These are phyloP conservation scores for Pseudogymnoascus verrucosus DNA, from an alignment of 2,329 filamentous ascomycete genomes.

Conservation along the genomic window DNA sequence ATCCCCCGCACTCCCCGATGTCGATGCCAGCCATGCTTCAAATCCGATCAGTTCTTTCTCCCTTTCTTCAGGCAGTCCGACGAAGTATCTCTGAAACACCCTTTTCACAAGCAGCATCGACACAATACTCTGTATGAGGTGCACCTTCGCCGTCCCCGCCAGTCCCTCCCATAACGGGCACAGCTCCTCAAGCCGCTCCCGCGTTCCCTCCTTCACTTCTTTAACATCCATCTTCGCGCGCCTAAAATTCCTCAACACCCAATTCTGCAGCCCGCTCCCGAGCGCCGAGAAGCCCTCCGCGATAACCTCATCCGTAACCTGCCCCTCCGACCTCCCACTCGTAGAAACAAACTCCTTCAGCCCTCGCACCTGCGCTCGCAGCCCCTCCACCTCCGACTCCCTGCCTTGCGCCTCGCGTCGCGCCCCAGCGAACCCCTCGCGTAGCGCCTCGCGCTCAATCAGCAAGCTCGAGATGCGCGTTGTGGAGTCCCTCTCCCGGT, in stretches of 20 bases:
- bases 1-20: conserved; percentile 39
- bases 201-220: conserved; percentile 33
- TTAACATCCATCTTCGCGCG: conserved; percentile 49
- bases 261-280: conserved; percentile 64
- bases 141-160: conserved; percentile 46
- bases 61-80: conserved; percentile 50
- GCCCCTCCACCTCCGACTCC: conserved; percentile 48
- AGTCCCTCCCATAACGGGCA: conserved; percentile 52
- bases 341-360: conserved; percentile 66
- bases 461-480: conserved; percentile 22
- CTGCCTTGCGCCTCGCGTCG: conserved; percentile 38
- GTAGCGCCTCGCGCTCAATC: conserved; percentile 31
- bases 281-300: conserved; percentile 52
- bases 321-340: conserved; percentile 52
- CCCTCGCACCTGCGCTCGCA: conserved; percentile 54
- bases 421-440: conserved; percentile 41
- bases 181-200: conserved; percentile 38
- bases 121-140: conserved; percentile 55
- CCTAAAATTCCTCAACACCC: conserved; percentile 63
- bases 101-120: conserved; percentile 51
- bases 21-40: conserved; percentile 35
- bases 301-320: conserved; percentile 59
- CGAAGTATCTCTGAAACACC: conserved; percentile 56
- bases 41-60: conserved; percentile 41
- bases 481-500: conserved; percentile 23